Evolutionary conservation across 345 rosid genomes (phyloP).

Genomic region (Linum trigynum): DNA sequence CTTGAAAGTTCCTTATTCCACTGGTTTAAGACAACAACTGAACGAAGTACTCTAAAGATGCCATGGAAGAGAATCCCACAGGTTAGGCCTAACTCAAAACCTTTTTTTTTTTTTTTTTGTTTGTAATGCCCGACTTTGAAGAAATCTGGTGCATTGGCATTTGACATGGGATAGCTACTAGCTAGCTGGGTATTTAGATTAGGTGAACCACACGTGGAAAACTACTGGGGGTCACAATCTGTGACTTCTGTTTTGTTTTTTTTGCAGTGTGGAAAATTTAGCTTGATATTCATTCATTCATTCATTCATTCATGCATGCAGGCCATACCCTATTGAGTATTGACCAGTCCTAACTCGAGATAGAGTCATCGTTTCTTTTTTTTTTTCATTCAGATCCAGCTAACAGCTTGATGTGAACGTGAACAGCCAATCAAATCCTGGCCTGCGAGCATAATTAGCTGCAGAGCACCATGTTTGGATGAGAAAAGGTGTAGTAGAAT

Average conservation of each 20-base stretch:
- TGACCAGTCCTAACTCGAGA: conserved; percentile 27
- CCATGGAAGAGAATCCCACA: conserved; percentile 15
- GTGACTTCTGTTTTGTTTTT: conserved; percentile 18
- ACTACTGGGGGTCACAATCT: conserved; percentile 38
- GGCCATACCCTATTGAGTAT: conserved; percentile 7
- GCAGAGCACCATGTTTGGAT: conserved; percentile 12
- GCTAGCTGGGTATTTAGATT: conserved; percentile 21
- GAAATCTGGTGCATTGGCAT: conserved; percentile 33
- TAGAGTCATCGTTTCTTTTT: conserved; percentile 7
- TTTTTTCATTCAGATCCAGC: conserved; percentile 20
- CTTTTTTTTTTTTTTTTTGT: background rate
- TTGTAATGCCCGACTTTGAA: conserved; percentile 16
- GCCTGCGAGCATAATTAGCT: conserved; percentile 12
- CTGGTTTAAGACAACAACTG: background rate
- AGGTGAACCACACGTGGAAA: conserved; percentile 84
- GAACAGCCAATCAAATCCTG: conserved; percentile 17
- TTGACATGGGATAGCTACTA: conserved; percentile 37
- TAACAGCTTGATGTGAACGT: conserved; percentile 28
- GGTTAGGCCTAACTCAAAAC: conserved; percentile 41
- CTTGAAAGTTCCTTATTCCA: background rate
- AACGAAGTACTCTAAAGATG: too few relatives aligned
- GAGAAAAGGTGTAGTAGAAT: background rate
- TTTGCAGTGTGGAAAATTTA: background rate
- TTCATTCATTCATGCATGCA: conserved; percentile 6
- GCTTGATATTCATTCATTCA: background rate